Evolutionary conservation across 2,329 filamentous ascomycete species (phyloP).

Genomic region (Myriangium duriaei): DNA sequence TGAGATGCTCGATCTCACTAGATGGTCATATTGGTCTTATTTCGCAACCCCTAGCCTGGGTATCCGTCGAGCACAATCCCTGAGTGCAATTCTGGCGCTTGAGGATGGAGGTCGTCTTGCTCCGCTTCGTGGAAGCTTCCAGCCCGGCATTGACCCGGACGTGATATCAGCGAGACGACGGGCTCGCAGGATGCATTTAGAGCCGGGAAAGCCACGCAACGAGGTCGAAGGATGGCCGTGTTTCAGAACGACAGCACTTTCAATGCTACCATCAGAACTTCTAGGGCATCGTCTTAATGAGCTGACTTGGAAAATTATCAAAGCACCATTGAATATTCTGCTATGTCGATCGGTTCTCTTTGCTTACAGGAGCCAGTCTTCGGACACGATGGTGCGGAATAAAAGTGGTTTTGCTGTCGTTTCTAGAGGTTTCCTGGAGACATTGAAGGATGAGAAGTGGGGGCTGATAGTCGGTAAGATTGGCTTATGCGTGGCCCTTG

Average conservation of each 20-base stretch:
- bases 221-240: background rate
- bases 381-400: no score
- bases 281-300: conserved; percentile 4
- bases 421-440: background rate
- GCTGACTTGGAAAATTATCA: background rate
- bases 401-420: background rate
- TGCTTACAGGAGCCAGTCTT: no score
- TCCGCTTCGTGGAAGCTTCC: no score
- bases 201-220: background rate
- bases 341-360: conserved; percentile 2
- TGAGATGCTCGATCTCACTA: background rate
- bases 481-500: conserved; percentile 11
- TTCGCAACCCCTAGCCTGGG: background rate
- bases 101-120: background rate
- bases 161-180: background rate
- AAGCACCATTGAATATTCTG: conserved; percentile 1
- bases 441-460: conserved; percentile 2
- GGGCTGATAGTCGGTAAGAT: conserved; percentile 8
- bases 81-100: background rate
- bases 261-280: conserved; percentile 4
- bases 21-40: background rate
- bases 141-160: no score
- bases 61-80: background rate
- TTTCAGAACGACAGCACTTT: conserved; percentile 4
- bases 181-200: background rate